These are phyloP conservation scores for Pythium diclinum DNA, from an alignment of 352 stramenopile genomes.

Conservation along the genomic window DNA sequence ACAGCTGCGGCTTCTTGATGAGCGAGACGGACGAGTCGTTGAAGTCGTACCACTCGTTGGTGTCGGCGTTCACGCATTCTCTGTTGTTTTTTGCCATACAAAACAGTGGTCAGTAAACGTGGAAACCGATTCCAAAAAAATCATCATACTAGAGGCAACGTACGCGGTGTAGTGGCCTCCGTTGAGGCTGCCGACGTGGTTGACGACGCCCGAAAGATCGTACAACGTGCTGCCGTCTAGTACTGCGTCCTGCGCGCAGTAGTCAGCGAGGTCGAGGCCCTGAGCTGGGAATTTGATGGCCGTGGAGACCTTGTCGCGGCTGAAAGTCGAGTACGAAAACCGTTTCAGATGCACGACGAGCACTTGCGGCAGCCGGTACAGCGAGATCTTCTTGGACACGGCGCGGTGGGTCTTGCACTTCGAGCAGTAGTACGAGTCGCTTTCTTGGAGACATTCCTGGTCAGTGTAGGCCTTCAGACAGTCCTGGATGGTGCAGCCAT, in stretches of 20 bases:
- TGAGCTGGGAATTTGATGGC: conserved; percentile 57
- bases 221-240: conserved; percentile 70
- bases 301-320: conserved; percentile 73
- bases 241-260: conserved; percentile 60
- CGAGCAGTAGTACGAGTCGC: conserved; percentile 67
- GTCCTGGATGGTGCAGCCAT: conserved; percentile 52
- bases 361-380: conserved; percentile 76
- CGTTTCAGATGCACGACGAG: conserved; percentile 90
- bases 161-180: conserved; percentile 86
- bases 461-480: conserved; percentile 74
- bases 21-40: conserved; percentile 68
- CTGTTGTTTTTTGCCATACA: conserved; percentile 22
- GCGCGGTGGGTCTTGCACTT: conserved; percentile 73
- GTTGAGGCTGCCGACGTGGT: conserved; percentile 76
- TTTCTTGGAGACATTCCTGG: conserved; percentile 56
- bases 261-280: conserved; percentile 65
- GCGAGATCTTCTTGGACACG: conserved; percentile 70
- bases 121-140: not conserved
- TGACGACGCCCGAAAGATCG: conserved; percentile 72
- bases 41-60: conserved; percentile 78
- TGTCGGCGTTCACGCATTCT: conserved; percentile 67
- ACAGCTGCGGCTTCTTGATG: conserved; percentile 61
- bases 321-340: conserved; percentile 80
- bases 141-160: conserved; percentile 11
- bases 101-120: not conserved